These are phyloP conservation scores for Paraconiothyrium sp. DNA, from an alignment of 2,329 filamentous ascomycete species.

Conservation along the genomic window DNA sequence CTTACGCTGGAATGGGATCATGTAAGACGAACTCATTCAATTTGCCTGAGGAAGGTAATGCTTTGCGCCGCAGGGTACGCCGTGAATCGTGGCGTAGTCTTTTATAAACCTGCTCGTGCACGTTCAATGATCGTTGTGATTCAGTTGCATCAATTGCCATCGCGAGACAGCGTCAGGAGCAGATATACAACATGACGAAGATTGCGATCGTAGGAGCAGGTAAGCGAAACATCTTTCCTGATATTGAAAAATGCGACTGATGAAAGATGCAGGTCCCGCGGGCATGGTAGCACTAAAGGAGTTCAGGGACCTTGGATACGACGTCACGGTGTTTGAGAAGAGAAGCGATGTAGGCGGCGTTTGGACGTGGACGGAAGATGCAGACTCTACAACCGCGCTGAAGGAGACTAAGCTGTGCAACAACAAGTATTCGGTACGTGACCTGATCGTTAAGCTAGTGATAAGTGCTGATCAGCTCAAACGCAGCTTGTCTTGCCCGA, in stretches of 20 bases:
- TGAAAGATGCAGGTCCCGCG: background rate
- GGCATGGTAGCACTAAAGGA: conserved; percentile 9
- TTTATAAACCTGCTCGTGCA: background rate
- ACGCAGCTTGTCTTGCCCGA: background rate
- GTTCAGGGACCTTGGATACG: conserved; percentile 5
- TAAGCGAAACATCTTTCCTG: background rate
- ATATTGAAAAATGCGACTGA: background rate
- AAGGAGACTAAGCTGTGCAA: conserved; percentile 12
- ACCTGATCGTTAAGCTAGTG: too few relatives aligned
- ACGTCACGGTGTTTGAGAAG: conserved; percentile 6
- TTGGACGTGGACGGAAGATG: conserved; percentile 2
- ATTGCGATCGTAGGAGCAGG: conserved; percentile 8
- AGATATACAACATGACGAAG: conserved; percentile 2
- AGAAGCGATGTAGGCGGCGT: conserved; percentile 5
- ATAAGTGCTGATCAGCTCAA: background rate
- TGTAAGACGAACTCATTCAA: background rate
- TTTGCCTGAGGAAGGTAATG: background rate
- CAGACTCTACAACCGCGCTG: conserved; percentile 3
- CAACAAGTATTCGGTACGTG: conserved; percentile 7
- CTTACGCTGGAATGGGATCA: background rate
- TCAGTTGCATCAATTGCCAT: background rate
- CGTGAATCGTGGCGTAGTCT: background rate
- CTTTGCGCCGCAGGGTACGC: background rate
- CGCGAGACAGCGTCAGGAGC: background rate
- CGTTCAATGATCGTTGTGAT: background rate